A percentile compares a stretch with the other conserved stretches of the same genome.
Evolutionary conservation across 2,329 filamentous ascomycete species (phyloP).

Genomic region (Sporothrix mexicana): DNA sequence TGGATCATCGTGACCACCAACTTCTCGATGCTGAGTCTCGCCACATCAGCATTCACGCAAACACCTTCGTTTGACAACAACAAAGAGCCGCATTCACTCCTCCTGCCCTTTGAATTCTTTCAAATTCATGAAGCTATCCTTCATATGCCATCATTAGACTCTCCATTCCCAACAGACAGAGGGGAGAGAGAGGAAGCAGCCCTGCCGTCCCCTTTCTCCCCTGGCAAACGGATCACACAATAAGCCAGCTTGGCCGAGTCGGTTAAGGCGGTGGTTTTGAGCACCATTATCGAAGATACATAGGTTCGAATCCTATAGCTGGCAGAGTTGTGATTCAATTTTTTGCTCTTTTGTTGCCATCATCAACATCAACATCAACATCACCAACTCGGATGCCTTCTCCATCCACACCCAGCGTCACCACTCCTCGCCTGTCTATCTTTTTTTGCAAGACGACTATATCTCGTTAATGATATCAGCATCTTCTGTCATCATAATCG

Average conservation of each 20-base stretch:
- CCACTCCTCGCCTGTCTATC: neutral
- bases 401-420: no score
- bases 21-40: neutral
- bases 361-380: neutral
- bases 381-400: neutral
- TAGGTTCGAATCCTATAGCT: slow-evolving; percentile 40
- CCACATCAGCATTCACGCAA: slow-evolving; percentile 3
- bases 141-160: slow-evolving; percentile 28
- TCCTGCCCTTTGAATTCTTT: neutral
- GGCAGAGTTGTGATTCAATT: slow-evolving; percentile 32
- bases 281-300: slow-evolving; percentile 39
- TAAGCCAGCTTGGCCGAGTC: slow-evolving; percentile 39
- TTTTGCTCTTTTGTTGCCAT: neutral
- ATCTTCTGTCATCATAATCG: neutral
- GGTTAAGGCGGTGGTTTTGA: slow-evolving; percentile 39
- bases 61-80: neutral
- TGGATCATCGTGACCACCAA: neutral
- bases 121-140: neutral
- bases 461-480: neutral
- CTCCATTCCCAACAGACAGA: slow-evolving; percentile 21
- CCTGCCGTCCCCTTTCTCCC: neutral
- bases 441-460: neutral
- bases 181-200: slow-evolving; percentile 14
- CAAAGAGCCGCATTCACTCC: neutral
- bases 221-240: slow-evolving; percentile 24